A percentile compares a stretch with the other conserved stretches of the same genome.
These are phyloP conservation scores for Phytopythium delawarense DNA, from an alignment of 352 stramenopile species.

Conservation along the genomic window DNA sequence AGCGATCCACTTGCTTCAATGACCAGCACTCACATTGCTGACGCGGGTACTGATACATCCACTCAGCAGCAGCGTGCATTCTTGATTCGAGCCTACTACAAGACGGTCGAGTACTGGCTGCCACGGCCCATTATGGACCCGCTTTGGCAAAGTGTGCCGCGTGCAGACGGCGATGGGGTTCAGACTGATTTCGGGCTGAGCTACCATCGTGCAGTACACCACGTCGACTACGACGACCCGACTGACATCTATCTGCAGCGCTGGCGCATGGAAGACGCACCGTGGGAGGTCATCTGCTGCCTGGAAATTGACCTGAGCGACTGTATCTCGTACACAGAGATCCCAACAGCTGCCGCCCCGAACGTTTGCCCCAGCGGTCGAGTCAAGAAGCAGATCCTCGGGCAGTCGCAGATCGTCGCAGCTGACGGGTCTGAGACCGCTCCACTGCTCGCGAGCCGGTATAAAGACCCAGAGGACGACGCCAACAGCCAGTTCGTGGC, in stretches of 20 bases:
- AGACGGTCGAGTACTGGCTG: slow-evolving; percentile 94
- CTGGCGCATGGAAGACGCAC: slow-evolving; percentile 92
- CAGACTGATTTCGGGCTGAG: slow-evolving; percentile 91
- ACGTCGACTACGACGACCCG: slow-evolving; percentile 93
- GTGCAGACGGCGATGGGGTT: slow-evolving; percentile 20
- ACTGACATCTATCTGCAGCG: slow-evolving; percentile 97
- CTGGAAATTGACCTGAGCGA: slow-evolving; percentile 47
- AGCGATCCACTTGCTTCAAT: slow-evolving; percentile 6
- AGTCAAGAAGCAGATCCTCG: slow-evolving; percentile 59
- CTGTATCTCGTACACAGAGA: slow-evolving; percentile 41
- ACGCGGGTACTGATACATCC: slow-evolving; percentile 13
- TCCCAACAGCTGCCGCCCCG: slow-evolving; percentile 22
- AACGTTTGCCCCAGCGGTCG: slow-evolving; percentile 47
- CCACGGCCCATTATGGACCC: slow-evolving; percentile 95
- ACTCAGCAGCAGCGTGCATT: slow-evolving; percentile 38
- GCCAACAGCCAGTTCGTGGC: slow-evolving; percentile 88
- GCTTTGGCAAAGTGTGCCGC: slow-evolving; percentile 92
- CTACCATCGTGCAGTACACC: slow-evolving; percentile 95
- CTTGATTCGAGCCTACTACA: slow-evolving; percentile 94
- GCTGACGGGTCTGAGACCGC: slow-evolving; percentile 7
- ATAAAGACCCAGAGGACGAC: slow-evolving; percentile 90
- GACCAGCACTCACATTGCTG: slow-evolving; percentile 9
- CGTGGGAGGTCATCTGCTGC: slow-evolving; percentile 91
- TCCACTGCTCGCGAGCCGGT: slow-evolving; percentile 76
- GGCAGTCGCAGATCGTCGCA: slow-evolving; percentile 49